phyloP scores from a whole-genome alignment of 2,329 filamentous ascomycete genomes.

The Fusarium concolor region DNA sequence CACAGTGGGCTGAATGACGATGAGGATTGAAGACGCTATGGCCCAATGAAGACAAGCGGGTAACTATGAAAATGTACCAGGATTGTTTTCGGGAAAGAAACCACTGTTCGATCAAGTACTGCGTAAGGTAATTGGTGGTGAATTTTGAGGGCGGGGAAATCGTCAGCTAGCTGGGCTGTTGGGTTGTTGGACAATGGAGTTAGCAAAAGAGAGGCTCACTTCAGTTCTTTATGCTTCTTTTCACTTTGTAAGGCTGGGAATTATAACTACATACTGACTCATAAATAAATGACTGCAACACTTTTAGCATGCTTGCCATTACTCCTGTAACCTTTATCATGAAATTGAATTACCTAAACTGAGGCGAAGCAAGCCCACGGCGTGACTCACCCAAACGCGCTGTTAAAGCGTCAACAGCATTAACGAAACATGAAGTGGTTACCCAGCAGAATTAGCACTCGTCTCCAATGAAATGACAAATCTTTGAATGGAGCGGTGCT shows the following conservation, averaged over 20 bases:
- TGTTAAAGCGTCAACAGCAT: not conserved
- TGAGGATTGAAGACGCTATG: not conserved
- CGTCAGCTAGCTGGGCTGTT: not conserved
- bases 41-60: slow-evolving; percentile 1
- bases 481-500: not conserved
- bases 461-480: not conserved
- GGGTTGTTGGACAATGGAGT: not conserved
- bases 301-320: not conserved
- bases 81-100: too few relatives aligned
- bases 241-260: not conserved
- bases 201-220: not conserved
- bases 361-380: slow-evolving; percentile 2
- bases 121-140: too few relatives aligned
- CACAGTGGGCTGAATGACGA: not conserved
- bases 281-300: not conserved
- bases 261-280: slow-evolving; percentile 1
- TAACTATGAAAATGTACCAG: not conserved
- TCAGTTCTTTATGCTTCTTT: slow-evolving; percentile 1
- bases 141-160: too few relatives aligned
- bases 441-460: not conserved
- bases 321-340: not conserved
- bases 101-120: not conserved
- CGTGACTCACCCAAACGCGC: slow-evolving; percentile 3
- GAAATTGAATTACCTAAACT: not conserved
- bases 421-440: not conserved